phyloP scores from a whole-genome alignment of 2,329 filamentous ascomycete genomes.

The Neurospora sp. region DNA sequence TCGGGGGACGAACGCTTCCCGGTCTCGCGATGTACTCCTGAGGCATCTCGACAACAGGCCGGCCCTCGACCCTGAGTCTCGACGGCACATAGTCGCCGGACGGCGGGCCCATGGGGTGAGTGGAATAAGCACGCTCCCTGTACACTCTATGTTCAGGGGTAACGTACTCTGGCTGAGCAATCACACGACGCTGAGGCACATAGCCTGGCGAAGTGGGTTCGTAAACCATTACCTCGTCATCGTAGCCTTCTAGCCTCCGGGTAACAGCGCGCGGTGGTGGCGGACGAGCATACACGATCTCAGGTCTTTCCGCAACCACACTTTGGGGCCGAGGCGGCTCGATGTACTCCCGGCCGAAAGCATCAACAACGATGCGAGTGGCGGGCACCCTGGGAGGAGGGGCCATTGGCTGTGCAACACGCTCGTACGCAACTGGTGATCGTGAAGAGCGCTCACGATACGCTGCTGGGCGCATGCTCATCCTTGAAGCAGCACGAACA shows the following conservation, averaged over 20 bases:
- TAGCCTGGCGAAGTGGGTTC: constrained; percentile 38
- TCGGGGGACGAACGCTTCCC: constrained; percentile 40
- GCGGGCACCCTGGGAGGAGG: constrained; percentile 41
- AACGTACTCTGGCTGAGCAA: constrained; percentile 53
- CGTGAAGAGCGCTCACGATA: constrained; percentile 36
- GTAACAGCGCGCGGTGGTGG: constrained; percentile 36
- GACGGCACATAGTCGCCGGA: constrained; percentile 38
- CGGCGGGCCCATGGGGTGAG: constrained; percentile 33
- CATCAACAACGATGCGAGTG: constrained; percentile 67
- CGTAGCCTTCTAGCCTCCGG: constrained; percentile 38
- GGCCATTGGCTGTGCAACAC: constrained; percentile 35
- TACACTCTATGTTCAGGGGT: constrained; percentile 43
- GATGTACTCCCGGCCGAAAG: constrained; percentile 70
- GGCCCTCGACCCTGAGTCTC: constrained; percentile 30
- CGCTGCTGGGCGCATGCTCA: constrained; percentile 37
- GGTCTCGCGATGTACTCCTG: constrained; percentile 45
- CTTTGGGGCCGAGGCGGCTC: constrained; percentile 37
- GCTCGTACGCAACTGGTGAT: constrained; percentile 35
- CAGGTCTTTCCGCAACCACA: constrained; percentile 33
- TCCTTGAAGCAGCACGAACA: constrained; percentile 30
- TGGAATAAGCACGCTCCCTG: constrained; percentile 48
- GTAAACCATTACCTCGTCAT: constrained; percentile 42
- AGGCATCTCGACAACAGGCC: constrained; percentile 33
- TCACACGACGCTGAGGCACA: constrained; percentile 41
- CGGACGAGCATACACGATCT: constrained; percentile 56